Base-by-base conservation (phyloP, 1,284 basidiomycete genomes). In the Malassezia sp. region DNA sequence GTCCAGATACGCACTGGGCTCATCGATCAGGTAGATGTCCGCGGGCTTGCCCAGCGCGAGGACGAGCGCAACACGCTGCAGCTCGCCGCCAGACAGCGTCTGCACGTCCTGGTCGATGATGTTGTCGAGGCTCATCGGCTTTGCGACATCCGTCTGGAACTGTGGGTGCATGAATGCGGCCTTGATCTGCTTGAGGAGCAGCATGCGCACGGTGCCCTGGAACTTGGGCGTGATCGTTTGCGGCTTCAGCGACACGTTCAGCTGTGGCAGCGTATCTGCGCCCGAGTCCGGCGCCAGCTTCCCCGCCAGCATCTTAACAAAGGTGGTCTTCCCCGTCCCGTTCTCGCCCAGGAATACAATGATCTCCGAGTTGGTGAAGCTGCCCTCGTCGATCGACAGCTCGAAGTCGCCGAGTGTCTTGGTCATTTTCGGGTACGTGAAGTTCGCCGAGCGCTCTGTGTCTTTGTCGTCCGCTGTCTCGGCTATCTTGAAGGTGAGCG, bases 81-180 rank as follows among this genome's bases (percentile, higher is more conserved):
- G 52, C 55, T 70, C 67, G 37, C 67, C 67, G 52, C 67, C 67
- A 8, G 61, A 64, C 9, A 70, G 57, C 20, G 67, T 70, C 53
- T 70, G 65, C 12, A 70, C 67, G 35, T 68, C 65, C 52, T 70
- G 65, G 54, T 70, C 67, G 40, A 70, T 67, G 31, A 70, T 67
- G 24, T 57, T 51, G 20, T 70, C 67, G 29, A 70, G 41, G 29
- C 60, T 58, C 67, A 70, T 70, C 33, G 67, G 67, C 59, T 70
- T 70, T 38, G 67, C 60, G n/a, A 70, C 67, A 45, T 70, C 67
- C 15, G 65, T 68, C 56, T 70, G 65, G 67, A 70, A 70, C 46
- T 70, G 67, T 9, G 67, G 67, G 45, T 70, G 67, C 65, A 70
- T 64, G 38, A 68, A 70, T 7, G 63, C 58, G 1, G 56, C 50